Evolutionary conservation across 805 yeast species (phyloP), one percentile per base, ranked within the genome.

Genomic region (Kazachstania africana): DNA sequence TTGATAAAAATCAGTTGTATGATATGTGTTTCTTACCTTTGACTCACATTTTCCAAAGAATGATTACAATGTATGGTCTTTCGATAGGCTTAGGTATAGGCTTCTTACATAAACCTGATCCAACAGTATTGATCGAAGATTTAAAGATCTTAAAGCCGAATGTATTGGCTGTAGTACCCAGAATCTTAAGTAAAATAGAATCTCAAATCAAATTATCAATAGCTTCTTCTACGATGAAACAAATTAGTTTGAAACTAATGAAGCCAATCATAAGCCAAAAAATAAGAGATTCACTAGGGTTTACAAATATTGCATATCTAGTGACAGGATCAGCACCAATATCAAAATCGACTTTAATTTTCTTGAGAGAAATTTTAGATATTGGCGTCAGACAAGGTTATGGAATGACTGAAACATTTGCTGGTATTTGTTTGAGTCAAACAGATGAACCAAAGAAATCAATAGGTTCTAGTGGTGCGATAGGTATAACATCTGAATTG

Each of bases 261-360:
- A 56, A 51, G 29, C 39, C 41, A 12, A 34, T 49, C 3, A 28
- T 72, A 34, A 50, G 62, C 26, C 59, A 57, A 28, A 68, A 68
- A 48, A 59, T 72, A 20, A 57, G 65, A 29, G 44, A 48, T 32
- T 61, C 63, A 22, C 45, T 70, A n/a, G 77, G 78, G 1, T 60
- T 72, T 37, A 63, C 58, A 19, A 65, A 66, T 29, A 42, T 60
- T 23, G 50, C 56, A 13, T 53, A 55, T 35, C 36, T 66, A 17
- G 50, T 66, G 23, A 57, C 66, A 18, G 83, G 88, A 16, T 75
- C 82, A 20, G 85, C 88, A 3, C 88, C 91, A 16, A 63, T 79
- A 39, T 62, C 80, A 20, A 65, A 68, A 12, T 75, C 68, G 26
- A 75, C 84, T 1, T 61, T 77, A 26, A 57, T 60, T 36, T 78